phyloP scores from a whole-genome alignment of 768 basidiomycete genomes.

The Naganishia onofrii region DNA sequence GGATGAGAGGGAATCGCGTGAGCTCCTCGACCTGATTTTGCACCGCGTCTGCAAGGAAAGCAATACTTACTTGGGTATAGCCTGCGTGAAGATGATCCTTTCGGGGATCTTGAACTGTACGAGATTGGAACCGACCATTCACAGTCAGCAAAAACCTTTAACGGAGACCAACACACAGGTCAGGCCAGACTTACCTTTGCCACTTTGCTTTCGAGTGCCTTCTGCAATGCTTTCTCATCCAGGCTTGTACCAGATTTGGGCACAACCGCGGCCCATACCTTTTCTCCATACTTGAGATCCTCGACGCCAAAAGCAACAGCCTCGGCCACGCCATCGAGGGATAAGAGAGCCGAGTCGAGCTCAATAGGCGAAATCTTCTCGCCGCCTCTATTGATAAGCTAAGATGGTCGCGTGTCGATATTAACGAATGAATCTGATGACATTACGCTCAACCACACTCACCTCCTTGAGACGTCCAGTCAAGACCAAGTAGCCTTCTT shows the following conservation, averaged over 20 bases:
- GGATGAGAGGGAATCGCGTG: not conserved
- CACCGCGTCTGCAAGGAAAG: not conserved
- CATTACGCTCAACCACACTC: slow-evolving; percentile 53
- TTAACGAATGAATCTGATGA: not conserved
- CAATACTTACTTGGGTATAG: slow-evolving; percentile 37
- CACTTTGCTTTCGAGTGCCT: slow-evolving; percentile 34
- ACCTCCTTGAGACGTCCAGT: slow-evolving; percentile 65
- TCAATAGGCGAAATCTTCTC: slow-evolving; percentile 65
- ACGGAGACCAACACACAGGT: slow-evolving; percentile 29
- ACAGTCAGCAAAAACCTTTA: not conserved
- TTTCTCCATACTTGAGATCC: slow-evolving; percentile 43
- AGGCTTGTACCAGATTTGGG: slow-evolving; percentile 29
- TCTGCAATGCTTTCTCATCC: slow-evolving; percentile 32
- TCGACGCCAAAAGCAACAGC: slow-evolving; percentile 59
- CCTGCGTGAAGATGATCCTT: slow-evolving; percentile 38
- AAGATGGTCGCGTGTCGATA: not conserved
- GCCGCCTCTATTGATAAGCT: slow-evolving; percentile 56
- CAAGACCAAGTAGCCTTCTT: slow-evolving; percentile 56
- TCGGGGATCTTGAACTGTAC: slow-evolving; percentile 33
- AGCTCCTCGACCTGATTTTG: not conserved
- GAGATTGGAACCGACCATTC: not conserved
- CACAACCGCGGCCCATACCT: slow-evolving; percentile 42
- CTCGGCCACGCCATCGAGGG: slow-evolving; percentile 53
- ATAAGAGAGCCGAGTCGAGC: slow-evolving; percentile 60
- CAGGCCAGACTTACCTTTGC: slow-evolving; percentile 28